Conservation (phyloP, 2,329 filamentous ascomycete genomes). For the Dactylellina drechsleri region DNA sequence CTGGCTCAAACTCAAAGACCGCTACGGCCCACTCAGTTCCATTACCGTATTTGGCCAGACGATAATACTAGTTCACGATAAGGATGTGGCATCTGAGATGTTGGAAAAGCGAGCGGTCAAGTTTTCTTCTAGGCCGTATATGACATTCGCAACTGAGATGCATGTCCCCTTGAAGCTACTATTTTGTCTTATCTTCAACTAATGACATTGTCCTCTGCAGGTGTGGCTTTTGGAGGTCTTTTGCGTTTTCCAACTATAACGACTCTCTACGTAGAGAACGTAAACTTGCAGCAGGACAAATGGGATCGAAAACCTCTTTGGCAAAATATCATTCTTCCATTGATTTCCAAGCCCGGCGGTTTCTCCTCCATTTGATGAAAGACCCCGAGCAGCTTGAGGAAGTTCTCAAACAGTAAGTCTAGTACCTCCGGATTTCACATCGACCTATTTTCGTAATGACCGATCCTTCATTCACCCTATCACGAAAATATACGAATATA, state of each 20-base stretch:
- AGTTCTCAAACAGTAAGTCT: too few species aligned
- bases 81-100: conserved; percentile 61
- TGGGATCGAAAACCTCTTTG: conserved; percentile 63
- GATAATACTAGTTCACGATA: conserved; percentile 63
- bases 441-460: too few species aligned
- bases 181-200: neutral
- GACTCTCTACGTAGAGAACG: conserved; percentile 63
- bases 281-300: conserved; percentile 63
- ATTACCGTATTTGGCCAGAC: conserved; percentile 63
- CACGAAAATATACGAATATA: conserved; percentile 63
- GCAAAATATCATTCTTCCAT: conserved; percentile 63
- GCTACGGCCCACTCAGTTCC: conserved; percentile 62
- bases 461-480: conserved; percentile 57
- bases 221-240: conserved; percentile 62
- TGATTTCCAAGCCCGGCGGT: conserved; percentile 64
- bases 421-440: too few species aligned
- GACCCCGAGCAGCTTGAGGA: conserved; percentile 59
- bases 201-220: conserved; percentile 47
- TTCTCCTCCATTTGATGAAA: conserved; percentile 63
- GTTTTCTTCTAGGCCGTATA: conserved; percentile 61
- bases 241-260: conserved; percentile 61
- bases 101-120: conserved; percentile 61
- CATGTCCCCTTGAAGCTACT: conserved; percentile 53
- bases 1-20: conserved; percentile 63
- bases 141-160: conserved; percentile 61